phyloP scores from a whole-genome alignment of 306 rosid species.

The Bauhinia variegata region DNA sequence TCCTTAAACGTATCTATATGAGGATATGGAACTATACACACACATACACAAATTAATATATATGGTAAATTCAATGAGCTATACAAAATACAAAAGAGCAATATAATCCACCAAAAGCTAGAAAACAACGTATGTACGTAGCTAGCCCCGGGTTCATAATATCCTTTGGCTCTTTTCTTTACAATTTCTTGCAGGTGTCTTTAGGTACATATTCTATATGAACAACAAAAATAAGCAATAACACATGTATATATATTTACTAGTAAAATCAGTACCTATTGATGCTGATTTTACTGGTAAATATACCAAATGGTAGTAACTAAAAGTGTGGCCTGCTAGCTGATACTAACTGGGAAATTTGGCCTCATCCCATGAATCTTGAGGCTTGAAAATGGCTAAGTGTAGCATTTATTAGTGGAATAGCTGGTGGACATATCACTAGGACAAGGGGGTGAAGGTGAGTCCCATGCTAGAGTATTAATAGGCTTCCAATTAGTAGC shows the following conservation, averaged over 20 bases:
- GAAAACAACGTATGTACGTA: background rate
- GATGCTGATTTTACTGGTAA: slow-evolving; percentile 52
- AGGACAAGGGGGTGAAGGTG: slow-evolving; percentile 50
- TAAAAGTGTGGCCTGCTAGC: background rate
- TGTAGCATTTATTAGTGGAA: slow-evolving; percentile 59
- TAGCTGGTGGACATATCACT: slow-evolving; percentile 60
- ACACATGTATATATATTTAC: slow-evolving; percentile 44
- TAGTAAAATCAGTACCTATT: slow-evolving; percentile 44
- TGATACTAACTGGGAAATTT: background rate
- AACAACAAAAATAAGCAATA: background rate
- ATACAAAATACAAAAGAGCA: background rate
- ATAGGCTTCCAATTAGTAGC: slow-evolving; percentile 47
- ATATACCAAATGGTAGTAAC: slow-evolving; percentile 37
- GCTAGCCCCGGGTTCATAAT: background rate
- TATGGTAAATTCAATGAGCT: slow-evolving; percentile 3
- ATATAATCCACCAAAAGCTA: background rate
- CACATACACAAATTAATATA: background rate
- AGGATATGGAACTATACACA: background rate
- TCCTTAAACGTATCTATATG: background rate
- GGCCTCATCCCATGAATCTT: too few species aligned
- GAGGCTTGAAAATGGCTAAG: slow-evolving; percentile 13
- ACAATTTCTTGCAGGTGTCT: background rate
- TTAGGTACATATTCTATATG: slow-evolving; percentile 26
- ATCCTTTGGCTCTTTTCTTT: background rate
- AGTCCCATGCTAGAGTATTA: slow-evolving; percentile 56